Base-by-base conservation (phyloP, 2,329 filamentous ascomycete species). In the Volutella citrinella region DNA sequence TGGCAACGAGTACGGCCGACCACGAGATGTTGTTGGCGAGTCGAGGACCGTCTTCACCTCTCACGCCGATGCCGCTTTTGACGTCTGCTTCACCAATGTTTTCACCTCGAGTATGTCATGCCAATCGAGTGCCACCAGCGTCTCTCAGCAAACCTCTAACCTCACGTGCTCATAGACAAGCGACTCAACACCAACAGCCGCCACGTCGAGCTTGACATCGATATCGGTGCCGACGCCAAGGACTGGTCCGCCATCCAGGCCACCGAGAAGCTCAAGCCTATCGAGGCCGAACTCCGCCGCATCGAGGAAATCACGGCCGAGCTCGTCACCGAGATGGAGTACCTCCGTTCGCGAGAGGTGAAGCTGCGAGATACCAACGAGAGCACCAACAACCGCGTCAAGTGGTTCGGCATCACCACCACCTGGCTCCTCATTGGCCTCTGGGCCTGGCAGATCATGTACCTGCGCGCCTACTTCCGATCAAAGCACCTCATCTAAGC, bases 281-380 rank as follows among this genome's bases (percentile, higher is more conserved):
- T 96, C 53, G 93, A 98, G 70, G 89, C 87, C 13, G 93, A 97
- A 64, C 78, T 98, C 57, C 83, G 90, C 56, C 82, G 89, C 51
- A 86, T 97, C 57, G 89, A 95, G 64, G 93, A 96, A 69, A 76
- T 91, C 59, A 85, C 95, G 23, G 75, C 73, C 48, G 91, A 97
- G 69, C 81, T 97, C 46, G 91, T 96, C 30, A 66, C 66, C 45
- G 91, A 97, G 75, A 95, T 98, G 91, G 91, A 97, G 48, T 98
- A 97, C 69, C 78, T 98, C 54, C 80, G 93, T 48, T 55, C 65
- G 23, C 80, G 93, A 54, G 93, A 98, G 74, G 89, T 95, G 78
- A 95, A 88, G 73, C 77, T 98, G 54, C 78, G 93, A 62, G 91
- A 98, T 69, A 98, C 93, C 52, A 98, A 98, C 66, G 93, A 98